phyloP scores from a whole-genome alignment of 2,329 filamentous ascomycete genomes.

The Incumbomyces delicatus region DNA sequence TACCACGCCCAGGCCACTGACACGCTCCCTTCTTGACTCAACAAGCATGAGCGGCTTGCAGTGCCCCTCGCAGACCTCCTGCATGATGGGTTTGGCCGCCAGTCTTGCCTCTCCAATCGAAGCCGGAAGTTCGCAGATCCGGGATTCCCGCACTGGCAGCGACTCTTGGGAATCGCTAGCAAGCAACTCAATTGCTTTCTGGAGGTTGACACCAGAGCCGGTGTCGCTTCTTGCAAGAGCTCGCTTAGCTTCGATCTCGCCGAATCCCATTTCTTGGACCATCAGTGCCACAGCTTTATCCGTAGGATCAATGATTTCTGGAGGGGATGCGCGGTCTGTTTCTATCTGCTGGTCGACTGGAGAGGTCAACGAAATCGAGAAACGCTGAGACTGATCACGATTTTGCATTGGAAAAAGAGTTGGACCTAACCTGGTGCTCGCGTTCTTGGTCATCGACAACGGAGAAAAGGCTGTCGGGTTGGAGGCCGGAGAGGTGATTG shows the following conservation, averaged over 20 bases:
- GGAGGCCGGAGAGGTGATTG: slow-evolving; percentile 10
- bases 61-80: slow-evolving; percentile 15
- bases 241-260: slow-evolving; percentile 43
- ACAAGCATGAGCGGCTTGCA: slow-evolving; percentile 10
- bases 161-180: slow-evolving; percentile 26
- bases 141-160: slow-evolving; percentile 22
- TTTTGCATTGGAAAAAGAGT: slow-evolving; percentile 19
- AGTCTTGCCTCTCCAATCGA: slow-evolving; percentile 7
- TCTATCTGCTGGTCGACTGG: neutral
- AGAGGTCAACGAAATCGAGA: neutral
- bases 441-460: slow-evolving; percentile 16
- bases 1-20: slow-evolving; percentile 3
- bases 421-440: slow-evolving; percentile 16
- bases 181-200: slow-evolving; percentile 48
- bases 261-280: slow-evolving; percentile 50
- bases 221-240: slow-evolving; percentile 51
- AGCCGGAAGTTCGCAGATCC: slow-evolving; percentile 18
- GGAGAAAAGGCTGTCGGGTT: slow-evolving; percentile 18
- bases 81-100: slow-evolving; percentile 7
- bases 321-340: neutral
- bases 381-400: slow-evolving; percentile 2
- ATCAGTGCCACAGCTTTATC: slow-evolving; percentile 48
- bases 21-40: slow-evolving; percentile 1
- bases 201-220: slow-evolving; percentile 48
- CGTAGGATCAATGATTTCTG: slow-evolving; percentile 38